These are phyloP conservation scores for Chlorella vulgaris DNA, from an alignment of 139 green algal species.

Conservation along the genomic window DNA sequence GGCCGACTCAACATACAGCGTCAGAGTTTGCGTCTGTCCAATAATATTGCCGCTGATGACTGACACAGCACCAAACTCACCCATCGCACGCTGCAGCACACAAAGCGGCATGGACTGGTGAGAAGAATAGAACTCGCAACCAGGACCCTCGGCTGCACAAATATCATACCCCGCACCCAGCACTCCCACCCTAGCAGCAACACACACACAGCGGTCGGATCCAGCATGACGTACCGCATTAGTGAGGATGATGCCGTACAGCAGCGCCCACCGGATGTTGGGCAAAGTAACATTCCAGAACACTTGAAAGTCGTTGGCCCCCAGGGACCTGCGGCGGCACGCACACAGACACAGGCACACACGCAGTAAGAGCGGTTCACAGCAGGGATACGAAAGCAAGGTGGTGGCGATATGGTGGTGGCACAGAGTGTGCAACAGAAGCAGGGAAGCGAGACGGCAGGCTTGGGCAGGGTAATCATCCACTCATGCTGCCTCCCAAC, in stretches of 20 bases:
- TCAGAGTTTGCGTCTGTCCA: slow-evolving; percentile 89
- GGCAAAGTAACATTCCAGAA: slow-evolving; percentile 92
- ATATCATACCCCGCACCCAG: background rate
- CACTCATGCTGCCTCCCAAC: background rate
- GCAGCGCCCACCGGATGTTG: slow-evolving; percentile 87
- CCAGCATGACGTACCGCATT: slow-evolving; percentile 64
- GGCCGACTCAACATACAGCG: slow-evolving; percentile 83
- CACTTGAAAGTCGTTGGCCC: slow-evolving; percentile 80
- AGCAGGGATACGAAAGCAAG: background rate
- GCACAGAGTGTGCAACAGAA: background rate
- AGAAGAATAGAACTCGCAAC: background rate
- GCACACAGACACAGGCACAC: background rate
- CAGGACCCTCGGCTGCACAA: background rate
- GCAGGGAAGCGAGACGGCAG: background rate
- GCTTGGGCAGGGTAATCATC: background rate
- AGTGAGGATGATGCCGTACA: slow-evolving; percentile 91
- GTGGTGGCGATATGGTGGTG: background rate
- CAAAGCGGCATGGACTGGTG: background rate
- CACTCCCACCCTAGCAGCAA: background rate
- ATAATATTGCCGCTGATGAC: slow-evolving; percentile 95
- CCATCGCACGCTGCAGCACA: slow-evolving; percentile 72
- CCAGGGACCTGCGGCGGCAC: slow-evolving; percentile 7
- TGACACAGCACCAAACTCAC: slow-evolving; percentile 89
- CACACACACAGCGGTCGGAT: background rate
- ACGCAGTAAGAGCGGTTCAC: background rate